A percentile compares a stretch with the other conserved stretches of the same genome.
Conservation (phyloP, 805 yeast species). For the Kazachstania taianensis region DNA sequence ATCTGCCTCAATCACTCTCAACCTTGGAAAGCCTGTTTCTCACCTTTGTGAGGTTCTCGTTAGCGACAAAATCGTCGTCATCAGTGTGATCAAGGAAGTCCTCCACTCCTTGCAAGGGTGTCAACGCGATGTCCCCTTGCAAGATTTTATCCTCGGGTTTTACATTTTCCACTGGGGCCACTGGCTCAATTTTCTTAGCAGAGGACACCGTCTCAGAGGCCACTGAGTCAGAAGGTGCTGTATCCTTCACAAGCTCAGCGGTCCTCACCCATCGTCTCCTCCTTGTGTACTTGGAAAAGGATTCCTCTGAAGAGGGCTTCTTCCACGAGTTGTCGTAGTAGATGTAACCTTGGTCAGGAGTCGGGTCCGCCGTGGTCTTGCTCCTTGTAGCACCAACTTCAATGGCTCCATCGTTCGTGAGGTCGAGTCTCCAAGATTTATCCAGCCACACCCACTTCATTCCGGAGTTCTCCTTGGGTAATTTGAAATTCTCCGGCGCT, state of each 20-base stretch:
- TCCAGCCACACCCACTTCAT: slow-evolving; percentile 95
- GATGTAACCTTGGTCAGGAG: slow-evolving; percentile 73
- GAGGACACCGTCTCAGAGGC: not conserved
- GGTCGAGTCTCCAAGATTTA: slow-evolving; percentile 80
- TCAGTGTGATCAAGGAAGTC: too few relatives aligned
- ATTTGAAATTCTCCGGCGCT: slow-evolving; percentile 66
- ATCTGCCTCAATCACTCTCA: too few relatives aligned
- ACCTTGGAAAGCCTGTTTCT: not conserved
- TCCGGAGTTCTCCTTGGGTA: slow-evolving; percentile 67
- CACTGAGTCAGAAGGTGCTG: not conserved
- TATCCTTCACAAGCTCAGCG: slow-evolving; percentile 60
- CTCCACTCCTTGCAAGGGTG: too few relatives aligned
- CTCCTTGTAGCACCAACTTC: slow-evolving; percentile 53
- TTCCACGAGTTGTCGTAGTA: slow-evolving; percentile 93
- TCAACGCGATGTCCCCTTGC: too few relatives aligned
- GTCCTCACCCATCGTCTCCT: slow-evolving; percentile 94
- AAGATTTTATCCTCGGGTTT: too few relatives aligned
- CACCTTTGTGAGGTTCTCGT: not conserved
- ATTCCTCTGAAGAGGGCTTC: slow-evolving; percentile 75
- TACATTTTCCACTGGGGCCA: too few relatives aligned
- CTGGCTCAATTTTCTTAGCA: not conserved
- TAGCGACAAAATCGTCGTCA: too few relatives aligned
- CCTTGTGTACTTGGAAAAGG: slow-evolving; percentile 84
- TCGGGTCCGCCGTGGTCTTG: slow-evolving; percentile 53
- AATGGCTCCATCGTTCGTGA: slow-evolving; percentile 80